Evolutionary conservation across 768 basidiomycete species (phyloP).

Genomic region (Cytidiella melzeri): DNA sequence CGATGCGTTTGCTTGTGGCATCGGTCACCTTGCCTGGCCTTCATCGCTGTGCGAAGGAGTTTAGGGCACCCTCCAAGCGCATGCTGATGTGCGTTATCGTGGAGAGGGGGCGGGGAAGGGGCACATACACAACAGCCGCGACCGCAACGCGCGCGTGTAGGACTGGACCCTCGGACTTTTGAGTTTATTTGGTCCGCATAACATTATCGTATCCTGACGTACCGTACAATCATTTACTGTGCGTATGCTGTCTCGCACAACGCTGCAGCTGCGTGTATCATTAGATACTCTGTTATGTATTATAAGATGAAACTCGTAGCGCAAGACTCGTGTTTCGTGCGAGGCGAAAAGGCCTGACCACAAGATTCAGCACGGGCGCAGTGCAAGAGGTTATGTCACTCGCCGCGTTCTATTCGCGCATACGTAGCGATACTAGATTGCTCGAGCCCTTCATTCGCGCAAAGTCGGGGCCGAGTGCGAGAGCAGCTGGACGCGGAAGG

Average conservation of each 20-base stretch:
- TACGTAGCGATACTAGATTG: neutral
- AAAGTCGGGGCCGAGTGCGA: neutral
- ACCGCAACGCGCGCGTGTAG: constrained; percentile 1
- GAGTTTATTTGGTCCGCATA: constrained; percentile 9
- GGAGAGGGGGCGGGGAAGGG: constrained; percentile 10
- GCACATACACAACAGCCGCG: neutral
- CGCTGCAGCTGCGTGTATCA: constrained; percentile 14
- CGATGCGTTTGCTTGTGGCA: neutral
- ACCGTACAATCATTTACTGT: constrained; percentile 6
- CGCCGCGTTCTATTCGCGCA: constrained; percentile 4
- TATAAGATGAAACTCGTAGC: constrained; percentile 1
- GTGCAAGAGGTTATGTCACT: neutral
- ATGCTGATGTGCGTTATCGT: constrained; percentile 5
- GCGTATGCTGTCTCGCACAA: constrained; percentile 3
- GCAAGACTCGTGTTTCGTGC: constrained; percentile 18
- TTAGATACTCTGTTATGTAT: constrained; percentile 1
- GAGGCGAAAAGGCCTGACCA: constrained; percentile 11
- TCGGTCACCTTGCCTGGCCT: constrained; percentile 6
- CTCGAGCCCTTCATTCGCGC: neutral
- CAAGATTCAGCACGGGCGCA: neutral
- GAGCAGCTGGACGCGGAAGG: too few relatives aligned
- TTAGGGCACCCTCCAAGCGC: neutral
- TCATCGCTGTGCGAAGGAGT: constrained; percentile 1
- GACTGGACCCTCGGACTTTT: constrained; percentile 10
- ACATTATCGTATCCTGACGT: constrained; percentile 8